These are phyloP conservation scores for Sclerotinia minor DNA, from an alignment of 2,329 filamentous ascomycete species.

Conservation along the genomic window DNA sequence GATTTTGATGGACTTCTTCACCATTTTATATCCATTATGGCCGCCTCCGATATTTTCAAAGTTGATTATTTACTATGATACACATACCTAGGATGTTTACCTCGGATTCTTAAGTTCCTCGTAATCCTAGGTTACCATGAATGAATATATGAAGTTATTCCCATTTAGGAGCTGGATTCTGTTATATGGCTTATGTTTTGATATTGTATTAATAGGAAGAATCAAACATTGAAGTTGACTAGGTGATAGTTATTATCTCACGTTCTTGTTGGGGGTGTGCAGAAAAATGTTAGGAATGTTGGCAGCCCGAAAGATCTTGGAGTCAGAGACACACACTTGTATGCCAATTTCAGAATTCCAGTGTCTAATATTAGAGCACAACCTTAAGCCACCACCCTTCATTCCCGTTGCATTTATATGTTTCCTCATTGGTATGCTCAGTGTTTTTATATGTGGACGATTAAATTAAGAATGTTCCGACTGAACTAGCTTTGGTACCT, in stretches of 20 bases:
- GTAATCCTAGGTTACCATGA: background rate
- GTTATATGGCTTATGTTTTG: background rate
- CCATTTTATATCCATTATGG: background rate
- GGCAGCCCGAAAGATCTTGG: background rate
- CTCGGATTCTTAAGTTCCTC: conserved; percentile 5
- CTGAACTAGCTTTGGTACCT: background rate
- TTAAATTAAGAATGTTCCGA: background rate
- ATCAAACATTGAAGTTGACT: background rate
- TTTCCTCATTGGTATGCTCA: background rate
- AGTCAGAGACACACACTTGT: background rate
- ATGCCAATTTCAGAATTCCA: background rate
- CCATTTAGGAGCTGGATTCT: background rate
- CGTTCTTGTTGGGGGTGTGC: background rate
- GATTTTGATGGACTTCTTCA: background rate
- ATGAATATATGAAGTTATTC: background rate
- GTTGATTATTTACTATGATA: background rate
- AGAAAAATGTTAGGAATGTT: conserved; percentile 6
- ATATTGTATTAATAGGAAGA: background rate
- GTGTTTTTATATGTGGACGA: no score
- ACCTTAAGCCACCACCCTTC: background rate
- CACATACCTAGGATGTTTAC: background rate
- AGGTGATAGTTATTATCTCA: background rate
- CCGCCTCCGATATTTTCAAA: background rate
- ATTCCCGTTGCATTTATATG: background rate
- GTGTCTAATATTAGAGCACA: no score